Conservation (phyloP, 1,139 yeast genomes). For the Diutina siamensis region DNA sequence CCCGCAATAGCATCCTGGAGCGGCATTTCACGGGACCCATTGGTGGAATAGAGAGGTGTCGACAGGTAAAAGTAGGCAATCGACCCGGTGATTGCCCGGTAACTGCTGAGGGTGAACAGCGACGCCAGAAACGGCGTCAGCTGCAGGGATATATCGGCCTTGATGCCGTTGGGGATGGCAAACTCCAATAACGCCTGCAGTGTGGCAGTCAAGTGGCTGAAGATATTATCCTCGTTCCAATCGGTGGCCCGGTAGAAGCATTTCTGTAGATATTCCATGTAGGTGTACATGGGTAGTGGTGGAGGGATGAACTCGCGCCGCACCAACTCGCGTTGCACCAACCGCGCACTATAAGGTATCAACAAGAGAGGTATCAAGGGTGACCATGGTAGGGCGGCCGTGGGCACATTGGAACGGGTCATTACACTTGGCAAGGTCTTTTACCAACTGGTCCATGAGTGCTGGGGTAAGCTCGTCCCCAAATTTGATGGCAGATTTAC, state of each 20-base stretch:
- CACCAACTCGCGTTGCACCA: not conserved
- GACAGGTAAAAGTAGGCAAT: constrained; percentile 73
- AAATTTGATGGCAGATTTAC: constrained; percentile 64
- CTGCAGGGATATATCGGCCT: constrained; percentile 59
- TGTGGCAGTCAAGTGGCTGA: constrained; percentile 61
- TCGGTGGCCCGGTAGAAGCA: constrained; percentile 57
- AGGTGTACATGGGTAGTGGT: constrained; percentile 63
- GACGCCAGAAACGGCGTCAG: constrained; percentile 66
- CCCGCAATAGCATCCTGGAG: constrained; percentile 75
- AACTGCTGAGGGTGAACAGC: constrained; percentile 60
- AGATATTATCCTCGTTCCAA: constrained; percentile 73
- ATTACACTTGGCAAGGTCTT: constrained; percentile 32
- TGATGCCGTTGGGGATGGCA: constrained; percentile 56
- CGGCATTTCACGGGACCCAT: constrained; percentile 42
- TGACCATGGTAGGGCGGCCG: constrained; percentile 69
- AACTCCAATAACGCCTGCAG: constrained; percentile 67
- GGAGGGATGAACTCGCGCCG: no score
- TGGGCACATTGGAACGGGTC: constrained; percentile 80
- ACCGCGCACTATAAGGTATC: no score
- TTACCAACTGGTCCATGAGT: constrained; percentile 36
- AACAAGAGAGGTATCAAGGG: constrained; percentile 20
- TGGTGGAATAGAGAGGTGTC: constrained; percentile 37
- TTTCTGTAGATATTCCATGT: constrained; percentile 74
- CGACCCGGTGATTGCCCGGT: constrained; percentile 67
- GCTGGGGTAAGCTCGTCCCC: constrained; percentile 38